Evolutionary conservation across 2,329 filamentous ascomycete genomes (phyloP).

Genomic region (Conoideocrella luteorostrata): DNA sequence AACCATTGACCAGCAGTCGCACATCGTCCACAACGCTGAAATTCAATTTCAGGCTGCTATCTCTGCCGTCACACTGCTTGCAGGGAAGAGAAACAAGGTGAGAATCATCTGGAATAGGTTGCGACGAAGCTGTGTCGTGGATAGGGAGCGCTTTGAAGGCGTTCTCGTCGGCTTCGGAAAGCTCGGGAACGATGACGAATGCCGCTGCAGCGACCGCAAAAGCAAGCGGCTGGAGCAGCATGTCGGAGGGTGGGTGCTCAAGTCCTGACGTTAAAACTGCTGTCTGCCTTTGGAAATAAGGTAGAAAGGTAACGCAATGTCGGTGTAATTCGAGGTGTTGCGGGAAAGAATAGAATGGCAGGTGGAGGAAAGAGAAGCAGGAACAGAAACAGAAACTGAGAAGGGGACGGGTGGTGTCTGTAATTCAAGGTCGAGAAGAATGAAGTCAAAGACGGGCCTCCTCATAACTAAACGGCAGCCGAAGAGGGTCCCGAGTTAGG

Average conservation of each 20-base stretch:
- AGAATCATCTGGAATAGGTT: slow-evolving; percentile 25
- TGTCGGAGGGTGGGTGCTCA: slow-evolving; percentile 11
- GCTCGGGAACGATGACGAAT: slow-evolving; percentile 48
- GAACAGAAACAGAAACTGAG: background rate
- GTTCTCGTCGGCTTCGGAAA: slow-evolving; percentile 35
- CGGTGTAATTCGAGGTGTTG: background rate
- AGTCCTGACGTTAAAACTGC: too few species aligned
- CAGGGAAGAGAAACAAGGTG: slow-evolving; percentile 46
- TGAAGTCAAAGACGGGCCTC: slow-evolving; percentile 2
- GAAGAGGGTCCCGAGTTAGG: too few species aligned
- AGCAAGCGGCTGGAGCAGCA: slow-evolving; percentile 27
- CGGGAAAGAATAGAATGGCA: background rate
- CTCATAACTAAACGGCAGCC: background rate
- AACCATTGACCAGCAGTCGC: slow-evolving; percentile 51
- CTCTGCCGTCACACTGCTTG: slow-evolving; percentile 42
- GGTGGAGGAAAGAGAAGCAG: background rate
- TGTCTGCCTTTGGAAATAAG: too few species aligned
- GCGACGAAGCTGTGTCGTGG: slow-evolving; percentile 28
- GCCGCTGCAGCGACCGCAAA: slow-evolving; percentile 33
- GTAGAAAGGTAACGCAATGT: too few species aligned
- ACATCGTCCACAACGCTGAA: slow-evolving; percentile 45
- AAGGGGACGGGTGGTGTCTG: background rate
- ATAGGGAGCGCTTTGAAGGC: slow-evolving; percentile 35
- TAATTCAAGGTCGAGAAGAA: background rate
- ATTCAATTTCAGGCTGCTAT: slow-evolving; percentile 44